phyloP scores from a whole-genome alignment of 140 eudicot species.

The Senecio squalidus region DNA sequence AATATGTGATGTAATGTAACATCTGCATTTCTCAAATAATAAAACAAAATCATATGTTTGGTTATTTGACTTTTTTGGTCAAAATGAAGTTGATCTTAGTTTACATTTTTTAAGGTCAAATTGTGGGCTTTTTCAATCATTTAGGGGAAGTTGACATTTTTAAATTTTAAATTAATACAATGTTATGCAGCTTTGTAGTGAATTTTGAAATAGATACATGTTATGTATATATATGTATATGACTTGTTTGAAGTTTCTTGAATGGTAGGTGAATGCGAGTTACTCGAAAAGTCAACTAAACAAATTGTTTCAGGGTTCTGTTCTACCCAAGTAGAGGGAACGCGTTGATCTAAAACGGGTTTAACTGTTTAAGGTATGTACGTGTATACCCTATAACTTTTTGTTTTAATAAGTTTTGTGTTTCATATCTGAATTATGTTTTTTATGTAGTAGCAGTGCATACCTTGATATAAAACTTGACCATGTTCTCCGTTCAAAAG shows the following conservation, averaged over 20 bases:
- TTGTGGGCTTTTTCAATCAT: background rate
- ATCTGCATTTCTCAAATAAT: no score
- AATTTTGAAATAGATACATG: background rate
- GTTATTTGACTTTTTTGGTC: background rate
- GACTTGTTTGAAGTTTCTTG: constrained; percentile 8
- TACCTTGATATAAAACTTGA: constrained; percentile 15
- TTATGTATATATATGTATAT: constrained; percentile 4
- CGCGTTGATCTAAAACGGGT: constrained; percentile 7
- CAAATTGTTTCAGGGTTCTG: constrained; percentile 6
- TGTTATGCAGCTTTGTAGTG: background rate
- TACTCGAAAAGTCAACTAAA: constrained; percentile 8
- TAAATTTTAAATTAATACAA: background rate
- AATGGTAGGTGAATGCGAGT: constrained; percentile 19
- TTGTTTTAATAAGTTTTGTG: no score
- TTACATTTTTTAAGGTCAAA: background rate
- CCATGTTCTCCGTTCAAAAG: constrained; percentile 65
- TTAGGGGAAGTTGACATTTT: no score
- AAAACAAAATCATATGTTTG: no score
- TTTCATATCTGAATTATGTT: background rate
- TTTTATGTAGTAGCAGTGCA: background rate
- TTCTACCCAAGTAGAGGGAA: background rate
- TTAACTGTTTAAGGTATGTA: constrained; percentile 7
- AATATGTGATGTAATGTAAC: no score
- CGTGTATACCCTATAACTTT: background rate
- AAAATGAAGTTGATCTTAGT: background rate